Base-by-base conservation (phyloP, 2,329 filamentous ascomycete species). In the Penicillium olsonii region DNA sequence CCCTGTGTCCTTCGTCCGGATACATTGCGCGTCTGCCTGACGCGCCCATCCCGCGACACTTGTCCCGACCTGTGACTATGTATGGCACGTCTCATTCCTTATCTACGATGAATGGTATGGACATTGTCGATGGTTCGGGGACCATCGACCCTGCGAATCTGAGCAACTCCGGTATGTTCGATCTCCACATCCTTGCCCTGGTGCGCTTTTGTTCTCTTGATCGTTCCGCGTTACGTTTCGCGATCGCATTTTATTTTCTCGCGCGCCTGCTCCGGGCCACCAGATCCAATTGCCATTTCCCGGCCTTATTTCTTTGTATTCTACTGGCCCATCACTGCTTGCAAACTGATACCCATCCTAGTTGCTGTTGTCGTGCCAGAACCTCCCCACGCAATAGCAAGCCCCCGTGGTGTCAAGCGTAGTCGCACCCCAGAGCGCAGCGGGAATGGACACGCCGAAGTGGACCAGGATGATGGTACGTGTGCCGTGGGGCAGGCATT, bases 81-180 rank as follows among this genome's bases (percentile, higher is more conserved):
- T 78, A 78, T 68, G 71, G 72, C 65, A 68, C 74, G 46, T 66
- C 72, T 60, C 72, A 74, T 54, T 68, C 72, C 42, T 63, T 70
- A 78, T 79, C 83, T 73, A 81, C 85, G 73, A 87, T 86, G 79
- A 87, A 85, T 78, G 84, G 84, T 75, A 70, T 79, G 62, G 74
- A 75, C 50, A 67, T 75, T 53, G 77, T 80, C 65, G 87, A 88
- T 82, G 87, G 89, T 71, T 87, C 87, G 78, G 88, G 87, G 70
- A 95, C 90, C 69, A 94, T 95, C 80, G 90, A 95, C 80, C 90
- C 90, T 71, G 89, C 89, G 67, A 88, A 87, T 58, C 81, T 95
- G 77, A 90, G 87, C 77, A 86, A 85, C 70, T 78, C 85, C 78
- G 84, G 88, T 92, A 85, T 65, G 72, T 64, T 37, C 73, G 77